Evolutionary conservation across 345 rosid genomes (phyloP), one percentile per base, ranked within the genome.

Genomic region (Populus alba): DNA sequence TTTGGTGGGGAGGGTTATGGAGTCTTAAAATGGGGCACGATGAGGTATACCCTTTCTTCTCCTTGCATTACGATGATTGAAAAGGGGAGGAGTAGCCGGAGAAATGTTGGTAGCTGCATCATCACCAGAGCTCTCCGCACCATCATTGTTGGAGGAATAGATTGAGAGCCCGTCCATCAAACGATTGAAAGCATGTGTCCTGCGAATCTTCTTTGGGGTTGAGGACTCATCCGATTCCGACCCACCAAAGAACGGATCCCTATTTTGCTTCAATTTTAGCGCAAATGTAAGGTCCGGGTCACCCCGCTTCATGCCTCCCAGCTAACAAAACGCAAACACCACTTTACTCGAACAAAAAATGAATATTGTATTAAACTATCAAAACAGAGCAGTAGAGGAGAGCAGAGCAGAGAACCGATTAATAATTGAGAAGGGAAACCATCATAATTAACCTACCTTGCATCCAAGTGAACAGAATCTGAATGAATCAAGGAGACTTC

Each of bases 401-500:
- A 68, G 47, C 66, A 33, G 37, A 16, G 23, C 20, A 1, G 53
- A 55, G 39, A 8, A 39, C 53, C 12, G 38, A 63, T 61, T 27
- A 35, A 35, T 49, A 65, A 35, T 38, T 23, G 4, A 9, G 35
- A 70, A 39, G 35, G 41, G 25, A 13, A 67, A 47, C 66, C 17
- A 25, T 13, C 33, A 75, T 39, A 31, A 7, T 70, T 27, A 73
- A 57, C 41, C 15, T 49, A 89, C 92, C 90, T 94, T 94, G 91
- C 98, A 94, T 43, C 97, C 97, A 27, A 94, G 92, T 61, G 98
- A 94, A 67, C 98, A 94, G 89, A 94, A 94, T 66, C 97, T 82
- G 91, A 90, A 94, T 79, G 95, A 91, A 85, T 94, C 98, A 35
- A 89, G 97, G 69, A 94, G 98, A 80, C 98, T 92, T 73, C 98